These are phyloP conservation scores for Elsinoe ampelina DNA, from an alignment of 2,329 filamentous ascomycete species.

Conservation along the genomic window DNA sequence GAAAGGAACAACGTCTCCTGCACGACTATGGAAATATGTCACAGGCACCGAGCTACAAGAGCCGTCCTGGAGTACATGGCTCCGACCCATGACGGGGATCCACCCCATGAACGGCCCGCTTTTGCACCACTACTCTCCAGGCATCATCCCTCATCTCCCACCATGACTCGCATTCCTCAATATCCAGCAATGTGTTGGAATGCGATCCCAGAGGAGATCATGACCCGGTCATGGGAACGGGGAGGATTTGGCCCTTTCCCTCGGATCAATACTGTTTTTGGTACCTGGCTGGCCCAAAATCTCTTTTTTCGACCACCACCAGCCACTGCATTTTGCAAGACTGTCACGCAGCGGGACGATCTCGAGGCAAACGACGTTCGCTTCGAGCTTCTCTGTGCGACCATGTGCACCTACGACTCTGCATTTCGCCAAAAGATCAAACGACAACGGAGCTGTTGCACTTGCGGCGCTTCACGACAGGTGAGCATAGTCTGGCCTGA, in stretches of 20 bases:
- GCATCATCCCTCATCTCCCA: not conserved
- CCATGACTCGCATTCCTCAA: constrained; percentile 12
- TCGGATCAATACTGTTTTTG: constrained; percentile 6
- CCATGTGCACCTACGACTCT: no score
- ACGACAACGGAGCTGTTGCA: not conserved
- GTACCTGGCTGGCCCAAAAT: not conserved
- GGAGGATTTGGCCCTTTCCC: constrained; percentile 1
- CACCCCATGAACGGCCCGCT: not conserved
- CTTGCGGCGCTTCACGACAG: constrained; percentile 4
- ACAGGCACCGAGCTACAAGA: constrained; percentile 3
- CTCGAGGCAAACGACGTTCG: not conserved
- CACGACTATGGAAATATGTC: not conserved
- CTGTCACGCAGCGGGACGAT: not conserved
- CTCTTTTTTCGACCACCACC: not conserved
- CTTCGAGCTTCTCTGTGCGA: not conserved
- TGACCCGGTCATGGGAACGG: constrained; percentile 10
- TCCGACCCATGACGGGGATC: not conserved
- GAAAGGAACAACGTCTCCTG: not conserved
- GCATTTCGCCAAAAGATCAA: not conserved
- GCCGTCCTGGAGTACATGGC: not conserved
- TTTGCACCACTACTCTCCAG: not conserved
- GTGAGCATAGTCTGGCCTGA: not conserved
- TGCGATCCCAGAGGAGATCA: constrained; percentile 2
- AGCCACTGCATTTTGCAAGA: constrained; percentile 7
- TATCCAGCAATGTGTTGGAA: constrained; percentile 1